Conservation (phyloP, 2,329 filamentous ascomycete species). For the Plenodomus lindquistii region DNA sequence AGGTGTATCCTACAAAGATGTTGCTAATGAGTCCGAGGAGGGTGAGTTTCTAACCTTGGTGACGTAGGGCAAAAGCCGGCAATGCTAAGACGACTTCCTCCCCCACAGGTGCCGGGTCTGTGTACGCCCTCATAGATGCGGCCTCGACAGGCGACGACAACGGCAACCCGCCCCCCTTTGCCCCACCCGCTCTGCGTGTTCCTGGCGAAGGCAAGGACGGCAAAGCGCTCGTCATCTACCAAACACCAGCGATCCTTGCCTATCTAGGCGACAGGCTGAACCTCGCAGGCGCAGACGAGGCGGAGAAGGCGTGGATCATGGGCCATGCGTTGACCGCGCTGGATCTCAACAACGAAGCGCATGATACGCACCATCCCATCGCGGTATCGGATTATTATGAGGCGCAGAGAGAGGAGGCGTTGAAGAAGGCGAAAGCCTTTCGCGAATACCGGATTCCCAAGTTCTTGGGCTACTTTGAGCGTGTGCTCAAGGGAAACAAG, state of each 20-base stretch:
- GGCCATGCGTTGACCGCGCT: slow-evolving; percentile 69
- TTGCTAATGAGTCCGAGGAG: slow-evolving; percentile 54
- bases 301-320: slow-evolving; percentile 62
- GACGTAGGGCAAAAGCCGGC: background rate
- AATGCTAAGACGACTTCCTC: background rate
- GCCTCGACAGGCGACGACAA: slow-evolving; percentile 52
- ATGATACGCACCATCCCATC: slow-evolving; percentile 77
- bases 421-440: slow-evolving; percentile 62
- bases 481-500: slow-evolving; percentile 63
- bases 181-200: slow-evolving; percentile 66
- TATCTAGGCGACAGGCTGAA: slow-evolving; percentile 68
- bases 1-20: slow-evolving; percentile 66
- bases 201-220: slow-evolving; percentile 57
- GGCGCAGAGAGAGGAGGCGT: slow-evolving; percentile 71
- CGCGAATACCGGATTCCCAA: slow-evolving; percentile 68
- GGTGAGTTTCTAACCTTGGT: slow-evolving; percentile 32
- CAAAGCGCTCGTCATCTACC: slow-evolving; percentile 62
- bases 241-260: slow-evolving; percentile 73
- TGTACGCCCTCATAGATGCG: slow-evolving; percentile 54
- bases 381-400: slow-evolving; percentile 66
- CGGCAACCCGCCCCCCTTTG: slow-evolving; percentile 66
- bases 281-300: slow-evolving; percentile 56
- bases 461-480: slow-evolving; percentile 71
- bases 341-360: slow-evolving; percentile 72
- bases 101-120: slow-evolving; percentile 47